A percentile compares a stretch with the other conserved stretches of the same genome.
These are phyloP conservation scores for Eucalyptus dawsonii DNA, from an alignment of 345 rosid species.

Conservation along the genomic window DNA sequence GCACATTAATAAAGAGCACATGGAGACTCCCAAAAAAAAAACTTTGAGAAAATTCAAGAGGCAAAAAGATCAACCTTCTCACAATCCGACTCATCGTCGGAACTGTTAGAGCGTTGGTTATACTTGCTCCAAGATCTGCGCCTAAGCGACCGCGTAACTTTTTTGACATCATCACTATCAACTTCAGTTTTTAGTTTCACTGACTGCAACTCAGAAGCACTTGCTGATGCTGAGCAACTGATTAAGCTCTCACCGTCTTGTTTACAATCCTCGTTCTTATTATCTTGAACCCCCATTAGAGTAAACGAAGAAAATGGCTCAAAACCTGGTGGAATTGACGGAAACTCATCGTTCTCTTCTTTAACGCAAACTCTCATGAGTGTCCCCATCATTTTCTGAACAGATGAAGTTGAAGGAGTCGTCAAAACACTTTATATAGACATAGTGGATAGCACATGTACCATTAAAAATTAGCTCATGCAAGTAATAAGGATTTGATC, in stretches of 20 bases:
- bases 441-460: neutral
- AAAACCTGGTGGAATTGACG: conserved; percentile 90
- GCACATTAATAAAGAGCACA: neutral
- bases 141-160: conserved; percentile 38
- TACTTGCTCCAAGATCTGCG: conserved; percentile 54
- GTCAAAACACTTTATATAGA: neutral
- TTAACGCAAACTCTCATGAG: conserved; percentile 69
- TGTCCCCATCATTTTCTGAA: conserved; percentile 53
- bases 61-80: conserved; percentile 44
- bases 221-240: conserved; percentile 21
- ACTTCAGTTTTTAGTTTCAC: conserved; percentile 33
- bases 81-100: conserved; percentile 34
- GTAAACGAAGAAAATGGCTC: conserved; percentile 77
- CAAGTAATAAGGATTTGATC: neutral
- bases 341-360: conserved; percentile 84
- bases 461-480: neutral
- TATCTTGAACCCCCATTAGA: conserved; percentile 30
- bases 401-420: neutral
- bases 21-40: neutral
- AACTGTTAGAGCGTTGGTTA: conserved; percentile 23
- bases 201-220: conserved; percentile 26
- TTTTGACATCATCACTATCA: conserved; percentile 12
- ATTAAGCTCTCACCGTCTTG: conserved; percentile 10
- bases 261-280: conserved; percentile 7
- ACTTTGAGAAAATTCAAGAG: neutral